Evolutionary conservation across 1,284 basidiomycete genomes (phyloP).

Genomic region (Cystobasidiaceae sp.): DNA sequence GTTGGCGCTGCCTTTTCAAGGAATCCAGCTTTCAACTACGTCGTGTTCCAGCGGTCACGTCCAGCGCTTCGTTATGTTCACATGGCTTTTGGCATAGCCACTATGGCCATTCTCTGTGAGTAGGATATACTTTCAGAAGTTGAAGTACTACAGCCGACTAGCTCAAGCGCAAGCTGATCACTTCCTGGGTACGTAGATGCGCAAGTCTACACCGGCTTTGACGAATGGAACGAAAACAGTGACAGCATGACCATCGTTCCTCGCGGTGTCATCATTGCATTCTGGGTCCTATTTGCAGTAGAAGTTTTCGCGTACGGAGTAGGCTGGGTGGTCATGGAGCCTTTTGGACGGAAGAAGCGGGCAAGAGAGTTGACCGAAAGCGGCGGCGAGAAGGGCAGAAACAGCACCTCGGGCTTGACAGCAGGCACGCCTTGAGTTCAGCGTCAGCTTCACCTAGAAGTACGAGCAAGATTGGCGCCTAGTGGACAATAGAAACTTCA

Average conservation of each 20-base stretch:
- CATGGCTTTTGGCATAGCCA: constrained; percentile 23
- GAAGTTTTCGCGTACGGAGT: constrained; percentile 10
- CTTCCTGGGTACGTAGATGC: background rate
- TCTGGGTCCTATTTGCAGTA: constrained; percentile 23
- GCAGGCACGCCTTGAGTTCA: no score
- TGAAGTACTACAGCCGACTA: background rate
- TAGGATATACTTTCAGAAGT: background rate
- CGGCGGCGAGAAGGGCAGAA: no score
- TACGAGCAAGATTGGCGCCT: no score
- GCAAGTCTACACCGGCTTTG: constrained; percentile 26
- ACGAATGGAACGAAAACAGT: constrained; percentile 18
- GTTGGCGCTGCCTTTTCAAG: background rate
- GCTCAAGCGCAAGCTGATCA: background rate
- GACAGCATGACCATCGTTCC: constrained; percentile 16
- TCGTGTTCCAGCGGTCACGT: background rate
- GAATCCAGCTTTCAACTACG: constrained; percentile 13
- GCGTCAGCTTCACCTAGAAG: no score
- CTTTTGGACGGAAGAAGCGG: constrained; percentile 3
- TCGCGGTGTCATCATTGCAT: constrained; percentile 7
- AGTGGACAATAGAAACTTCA: no score
- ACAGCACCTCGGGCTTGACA: no score
- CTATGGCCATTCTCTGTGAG: constrained; percentile 15
- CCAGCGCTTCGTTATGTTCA: constrained; percentile 12
- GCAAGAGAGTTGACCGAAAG: no score
- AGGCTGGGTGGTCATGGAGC: constrained; percentile 26